Evolutionary conservation across 352 stramenopile species (phyloP).

Genomic region (Phytophthora constricta): DNA sequence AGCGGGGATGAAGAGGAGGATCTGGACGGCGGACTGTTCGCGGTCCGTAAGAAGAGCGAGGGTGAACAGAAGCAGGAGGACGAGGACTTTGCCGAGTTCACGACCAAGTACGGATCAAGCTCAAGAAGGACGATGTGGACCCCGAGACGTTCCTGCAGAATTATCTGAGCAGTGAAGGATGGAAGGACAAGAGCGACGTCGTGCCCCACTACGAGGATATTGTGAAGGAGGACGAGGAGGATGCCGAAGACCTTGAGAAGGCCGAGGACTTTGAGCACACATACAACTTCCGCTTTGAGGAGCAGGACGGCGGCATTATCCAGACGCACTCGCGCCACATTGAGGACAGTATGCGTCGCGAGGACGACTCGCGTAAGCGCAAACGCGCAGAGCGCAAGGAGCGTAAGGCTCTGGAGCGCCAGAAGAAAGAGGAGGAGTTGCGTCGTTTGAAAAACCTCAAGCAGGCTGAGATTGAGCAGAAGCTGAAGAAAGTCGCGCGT

Average conservation of each 20-base stretch:
- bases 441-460: constrained; percentile 98
- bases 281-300: constrained; percentile 99
- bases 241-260: constrained; percentile 93
- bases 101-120: constrained; percentile 67
- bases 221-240: constrained; percentile 89
- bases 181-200: constrained; percentile 78
- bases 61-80: constrained; percentile 70
- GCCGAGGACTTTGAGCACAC: constrained; percentile 98
- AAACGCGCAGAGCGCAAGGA: constrained; percentile 95
- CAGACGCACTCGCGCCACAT: constrained; percentile 85
- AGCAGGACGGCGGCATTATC: constrained; percentile 91
- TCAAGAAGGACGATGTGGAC: constrained; percentile 69
- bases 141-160: constrained; percentile 81
- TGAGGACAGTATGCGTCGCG: constrained; percentile 92
- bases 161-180: constrained; percentile 81
- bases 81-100: constrained; percentile 69
- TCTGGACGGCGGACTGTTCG: constrained; percentile 77
- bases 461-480: constrained; percentile 94
- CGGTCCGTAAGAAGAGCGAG: constrained; percentile 68
- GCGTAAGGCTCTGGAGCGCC: constrained; percentile 95
- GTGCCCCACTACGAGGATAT: constrained; percentile 86
- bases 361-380: constrained; percentile 96
- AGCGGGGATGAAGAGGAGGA: constrained; percentile 66
- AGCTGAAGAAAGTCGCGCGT: constrained; percentile 92
- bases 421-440: constrained; percentile 98